Percentiles rank a stretch among this genome's conserved stretches.
Conservation (phyloP, 2,329 filamentous ascomycete genomes). For the Emericellopsis cladophorae region DNA sequence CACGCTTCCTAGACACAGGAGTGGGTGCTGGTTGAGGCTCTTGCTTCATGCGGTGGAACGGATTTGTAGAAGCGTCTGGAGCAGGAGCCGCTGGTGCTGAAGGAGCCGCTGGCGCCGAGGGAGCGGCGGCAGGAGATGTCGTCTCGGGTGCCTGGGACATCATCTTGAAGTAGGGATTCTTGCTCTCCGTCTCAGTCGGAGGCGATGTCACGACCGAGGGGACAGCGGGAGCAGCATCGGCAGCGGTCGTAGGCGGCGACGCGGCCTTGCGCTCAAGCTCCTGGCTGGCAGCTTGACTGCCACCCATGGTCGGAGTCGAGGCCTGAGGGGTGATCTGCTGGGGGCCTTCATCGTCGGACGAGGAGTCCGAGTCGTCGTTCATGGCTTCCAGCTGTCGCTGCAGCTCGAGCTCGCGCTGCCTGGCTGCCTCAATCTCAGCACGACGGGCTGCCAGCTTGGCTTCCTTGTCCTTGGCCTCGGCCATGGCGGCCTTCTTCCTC, state of each 20-base stretch:
- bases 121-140: constrained; percentile 20
- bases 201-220: constrained; percentile 38
- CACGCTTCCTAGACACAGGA: constrained; percentile 40
- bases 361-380: constrained; percentile 58
- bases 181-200: constrained; percentile 61
- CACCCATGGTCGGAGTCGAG: constrained; percentile 42
- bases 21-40: constrained; percentile 33
- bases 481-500: constrained; percentile 75
- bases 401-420: constrained; percentile 79
- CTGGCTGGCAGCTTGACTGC: constrained; percentile 38
- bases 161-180: constrained; percentile 91
- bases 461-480: constrained; percentile 82
- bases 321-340: constrained; percentile 53
- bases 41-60: constrained; percentile 79
- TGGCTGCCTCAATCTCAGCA: constrained; percentile 84
- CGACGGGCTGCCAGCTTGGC: constrained; percentile 70
- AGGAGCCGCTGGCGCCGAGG: constrained; percentile 6
- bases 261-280: constrained; percentile 40
- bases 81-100: constrained; percentile 29
- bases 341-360: constrained; percentile 51
- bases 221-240: constrained; percentile 35
- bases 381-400: constrained; percentile 72
- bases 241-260: constrained; percentile 38
- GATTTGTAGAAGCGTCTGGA: constrained; percentile 68
- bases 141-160: constrained; percentile 57